A percentile compares a stretch with the other conserved stretches of the same genome.
Conservation (phyloP, 2,329 filamentous ascomycete species). For the Colletotrichum camelliae region DNA sequence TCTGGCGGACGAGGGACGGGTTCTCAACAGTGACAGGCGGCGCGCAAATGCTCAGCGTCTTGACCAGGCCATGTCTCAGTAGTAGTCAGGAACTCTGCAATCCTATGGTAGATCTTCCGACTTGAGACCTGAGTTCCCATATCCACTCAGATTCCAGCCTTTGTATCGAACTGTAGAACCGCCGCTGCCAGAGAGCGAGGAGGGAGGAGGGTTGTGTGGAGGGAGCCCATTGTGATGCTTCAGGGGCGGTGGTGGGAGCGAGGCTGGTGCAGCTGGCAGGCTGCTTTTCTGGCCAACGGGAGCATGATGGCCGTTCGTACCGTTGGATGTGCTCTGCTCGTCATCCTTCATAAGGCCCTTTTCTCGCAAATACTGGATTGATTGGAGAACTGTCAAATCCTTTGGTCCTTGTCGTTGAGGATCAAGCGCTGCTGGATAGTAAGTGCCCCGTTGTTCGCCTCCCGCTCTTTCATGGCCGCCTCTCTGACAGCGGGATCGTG, state of each 20-base stretch:
- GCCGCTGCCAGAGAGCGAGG: constrained; percentile 25
- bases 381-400: constrained; percentile 69
- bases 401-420: constrained; percentile 72
- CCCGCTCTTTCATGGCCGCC: constrained; percentile 67
- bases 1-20: neutral
- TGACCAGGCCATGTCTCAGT: neutral
- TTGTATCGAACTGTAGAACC: constrained; percentile 36
- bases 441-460: constrained; percentile 68
- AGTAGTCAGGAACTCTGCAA: constrained; percentile 8
- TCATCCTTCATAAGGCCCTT: constrained; percentile 56
- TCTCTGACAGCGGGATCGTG: constrained; percentile 69
- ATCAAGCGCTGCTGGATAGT: constrained; percentile 70
- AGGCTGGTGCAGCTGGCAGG: constrained; percentile 43
- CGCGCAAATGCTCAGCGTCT: neutral
- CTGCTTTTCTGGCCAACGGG: constrained; percentile 20
- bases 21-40: neutral
- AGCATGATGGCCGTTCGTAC: constrained; percentile 22
- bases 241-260: constrained; percentile 36
- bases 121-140: constrained; percentile 44
- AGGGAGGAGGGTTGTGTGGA: constrained; percentile 38
- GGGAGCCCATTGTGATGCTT: constrained; percentile 34
- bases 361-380: constrained; percentile 68
- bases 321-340: constrained; percentile 21
- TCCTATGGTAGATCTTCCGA: constrained; percentile 33
- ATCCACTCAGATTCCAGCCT: constrained; percentile 44